These are phyloP conservation scores for Phaeoacremonium minimum DNA, from an alignment of 2,329 filamentous ascomycete species.

Conservation along the genomic window DNA sequence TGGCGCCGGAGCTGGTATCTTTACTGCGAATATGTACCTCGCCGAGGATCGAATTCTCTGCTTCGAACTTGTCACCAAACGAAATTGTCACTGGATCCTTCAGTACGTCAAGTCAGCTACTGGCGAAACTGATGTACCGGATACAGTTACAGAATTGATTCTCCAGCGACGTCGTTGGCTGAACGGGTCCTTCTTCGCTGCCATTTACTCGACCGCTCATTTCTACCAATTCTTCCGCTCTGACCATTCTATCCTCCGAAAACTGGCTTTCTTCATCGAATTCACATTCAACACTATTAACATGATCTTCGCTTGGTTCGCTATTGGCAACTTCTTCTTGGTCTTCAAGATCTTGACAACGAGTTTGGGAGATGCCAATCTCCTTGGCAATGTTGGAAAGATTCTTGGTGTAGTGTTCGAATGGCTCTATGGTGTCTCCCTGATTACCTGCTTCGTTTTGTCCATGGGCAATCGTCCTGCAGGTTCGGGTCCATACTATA, in stretches of 20 bases:
- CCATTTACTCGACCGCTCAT: constrained; percentile 90
- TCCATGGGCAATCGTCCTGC: constrained; percentile 92
- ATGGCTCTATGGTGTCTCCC: constrained; percentile 88
- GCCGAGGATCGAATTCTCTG: constrained; percentile 98
- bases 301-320: constrained; percentile 99
- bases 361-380: constrained; percentile 64
- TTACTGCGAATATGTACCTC: constrained; percentile 99
- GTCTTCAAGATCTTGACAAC: constrained; percentile 96
- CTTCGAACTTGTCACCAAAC: constrained; percentile 95
- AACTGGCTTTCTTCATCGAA: constrained; percentile 86
- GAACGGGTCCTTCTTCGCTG: constrained; percentile 97
- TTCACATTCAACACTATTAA: constrained; percentile 92
- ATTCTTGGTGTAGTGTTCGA: constrained; percentile 88
- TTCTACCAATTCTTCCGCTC: constrained; percentile 96
- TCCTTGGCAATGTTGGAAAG: constrained; percentile 73
- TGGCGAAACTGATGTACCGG: constrained; percentile 95
- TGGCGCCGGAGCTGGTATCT: constrained; percentile 48
- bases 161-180: constrained; percentile 94
- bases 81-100: constrained; percentile 94
- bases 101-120: constrained; percentile 98
- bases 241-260: constrained; percentile 81
- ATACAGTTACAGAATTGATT: constrained; percentile 90
- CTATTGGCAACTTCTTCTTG: constrained; percentile 97
- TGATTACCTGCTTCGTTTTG: constrained; percentile 93
- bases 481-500: constrained; percentile 89